phyloP scores from a whole-genome alignment of 495 filamentous ascomycete species.

The Pyronema domesticum region DNA sequence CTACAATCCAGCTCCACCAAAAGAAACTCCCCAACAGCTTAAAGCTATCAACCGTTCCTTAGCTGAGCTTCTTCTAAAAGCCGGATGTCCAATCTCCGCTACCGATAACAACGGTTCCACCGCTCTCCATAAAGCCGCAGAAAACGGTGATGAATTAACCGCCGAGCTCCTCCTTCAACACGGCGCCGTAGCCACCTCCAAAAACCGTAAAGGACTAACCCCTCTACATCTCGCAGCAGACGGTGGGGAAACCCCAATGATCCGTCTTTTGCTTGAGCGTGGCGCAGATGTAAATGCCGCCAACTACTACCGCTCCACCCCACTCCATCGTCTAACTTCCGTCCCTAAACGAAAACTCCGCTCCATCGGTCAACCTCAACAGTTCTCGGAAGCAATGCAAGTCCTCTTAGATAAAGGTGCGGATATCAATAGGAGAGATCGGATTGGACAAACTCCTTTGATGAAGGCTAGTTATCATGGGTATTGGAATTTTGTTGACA shows the following conservation, averaged over 20 bases:
- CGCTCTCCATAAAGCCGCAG: background rate
- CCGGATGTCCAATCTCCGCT: background rate
- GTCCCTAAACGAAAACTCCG: background rate
- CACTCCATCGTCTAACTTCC: background rate
- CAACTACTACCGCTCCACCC: constrained; percentile 2
- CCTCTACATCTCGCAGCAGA: background rate
- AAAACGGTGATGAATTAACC: background rate
- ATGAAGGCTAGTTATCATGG: background rate
- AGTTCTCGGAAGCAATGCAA: background rate
- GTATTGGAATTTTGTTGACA: background rate
- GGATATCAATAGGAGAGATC: background rate
- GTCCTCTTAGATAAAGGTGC: background rate
- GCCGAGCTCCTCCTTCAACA: background rate
- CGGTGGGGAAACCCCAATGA: background rate
- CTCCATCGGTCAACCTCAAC: background rate
- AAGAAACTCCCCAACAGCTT: background rate
- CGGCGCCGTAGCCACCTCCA: background rate
- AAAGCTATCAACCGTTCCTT: no score
- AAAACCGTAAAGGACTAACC: background rate
- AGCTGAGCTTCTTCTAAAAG: background rate
- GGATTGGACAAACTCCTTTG: background rate
- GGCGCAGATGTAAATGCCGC: background rate
- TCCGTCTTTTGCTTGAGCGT: background rate
- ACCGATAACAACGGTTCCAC: background rate
- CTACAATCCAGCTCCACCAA: background rate